Conservation (phyloP, 345 rosid genomes). For the Citrus reticulata region DNA sequence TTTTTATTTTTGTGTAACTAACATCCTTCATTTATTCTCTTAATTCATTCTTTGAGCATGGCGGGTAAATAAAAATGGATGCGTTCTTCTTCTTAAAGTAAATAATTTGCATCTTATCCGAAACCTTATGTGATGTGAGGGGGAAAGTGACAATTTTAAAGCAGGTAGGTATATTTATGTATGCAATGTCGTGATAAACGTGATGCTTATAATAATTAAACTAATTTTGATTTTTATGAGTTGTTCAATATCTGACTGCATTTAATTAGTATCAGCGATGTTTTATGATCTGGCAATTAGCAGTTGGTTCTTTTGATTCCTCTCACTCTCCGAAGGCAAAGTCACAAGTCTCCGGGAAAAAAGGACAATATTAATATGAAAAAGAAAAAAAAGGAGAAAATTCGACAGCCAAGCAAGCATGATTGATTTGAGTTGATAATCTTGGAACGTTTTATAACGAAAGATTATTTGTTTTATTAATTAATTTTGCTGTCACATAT, state of each 20-base stretch:
- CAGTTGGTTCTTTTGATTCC: background rate
- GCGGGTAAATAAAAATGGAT: too few species aligned
- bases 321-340: background rate
- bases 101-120: background rate
- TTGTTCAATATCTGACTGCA: background rate
- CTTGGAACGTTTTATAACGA: background rate
- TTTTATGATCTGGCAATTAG: background rate
- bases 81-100: too few species aligned
- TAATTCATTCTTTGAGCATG: background rate
- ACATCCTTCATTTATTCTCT: background rate
- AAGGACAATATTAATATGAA: too few species aligned
- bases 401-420: background rate
- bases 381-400: background rate
- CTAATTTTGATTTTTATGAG: background rate
- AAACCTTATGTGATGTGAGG: background rate
- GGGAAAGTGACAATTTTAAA: background rate
- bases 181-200: background rate
- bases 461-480: background rate
- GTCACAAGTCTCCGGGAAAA: background rate
- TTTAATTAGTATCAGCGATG: background rate
- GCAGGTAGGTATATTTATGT: background rate
- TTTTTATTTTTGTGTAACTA: too few species aligned
- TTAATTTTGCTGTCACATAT: background rate
- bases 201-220: background rate
- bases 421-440: background rate